Evolutionary conservation across 768 basidiomycete species (phyloP).

Genomic region (Termitomyces sp.): DNA sequence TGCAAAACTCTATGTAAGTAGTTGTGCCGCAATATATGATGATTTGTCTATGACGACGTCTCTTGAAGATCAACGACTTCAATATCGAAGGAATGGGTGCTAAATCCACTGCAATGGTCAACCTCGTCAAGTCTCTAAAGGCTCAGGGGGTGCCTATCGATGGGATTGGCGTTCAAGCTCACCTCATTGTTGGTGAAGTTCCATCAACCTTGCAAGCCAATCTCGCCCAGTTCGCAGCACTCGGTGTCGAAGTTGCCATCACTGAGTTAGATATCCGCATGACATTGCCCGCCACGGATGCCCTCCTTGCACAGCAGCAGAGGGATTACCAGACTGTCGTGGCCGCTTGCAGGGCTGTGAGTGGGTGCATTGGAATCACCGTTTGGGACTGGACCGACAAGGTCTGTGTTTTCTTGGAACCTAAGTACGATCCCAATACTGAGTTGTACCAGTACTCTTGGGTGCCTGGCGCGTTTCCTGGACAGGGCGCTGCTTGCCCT

Average conservation of each 20-base stretch:
- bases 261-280: slow-evolving; percentile 69
- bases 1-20: slow-evolving; percentile 51
- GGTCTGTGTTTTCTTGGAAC: not conserved
- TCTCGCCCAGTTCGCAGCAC: slow-evolving; percentile 48
- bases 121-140: slow-evolving; percentile 46
- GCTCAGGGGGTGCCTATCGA: slow-evolving; percentile 49
- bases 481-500: slow-evolving; percentile 34
- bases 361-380: slow-evolving; percentile 40
- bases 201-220: slow-evolving; percentile 44
- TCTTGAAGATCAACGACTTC: slow-evolving; percentile 33
- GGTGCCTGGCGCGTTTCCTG: slow-evolving; percentile 32
- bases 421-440: not conserved
- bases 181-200: slow-evolving; percentile 56
- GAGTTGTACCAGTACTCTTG: slow-evolving; percentile 30
- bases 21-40: not conserved
- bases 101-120: slow-evolving; percentile 54
- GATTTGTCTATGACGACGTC: not conserved
- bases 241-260: slow-evolving; percentile 65
- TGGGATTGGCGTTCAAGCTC: slow-evolving; percentile 59
- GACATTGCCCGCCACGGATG: slow-evolving; percentile 46
- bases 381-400: slow-evolving; percentile 39
- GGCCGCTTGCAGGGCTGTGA: slow-evolving; percentile 44
- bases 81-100: slow-evolving; percentile 41
- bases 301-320: slow-evolving; percentile 49
- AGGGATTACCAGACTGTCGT: slow-evolving; percentile 56